A percentile compares a stretch with the other conserved stretches of the same genome.
Conservation (phyloP, 2,329 filamentous ascomycete species). For the Pseudogymnoascus sp. region DNA sequence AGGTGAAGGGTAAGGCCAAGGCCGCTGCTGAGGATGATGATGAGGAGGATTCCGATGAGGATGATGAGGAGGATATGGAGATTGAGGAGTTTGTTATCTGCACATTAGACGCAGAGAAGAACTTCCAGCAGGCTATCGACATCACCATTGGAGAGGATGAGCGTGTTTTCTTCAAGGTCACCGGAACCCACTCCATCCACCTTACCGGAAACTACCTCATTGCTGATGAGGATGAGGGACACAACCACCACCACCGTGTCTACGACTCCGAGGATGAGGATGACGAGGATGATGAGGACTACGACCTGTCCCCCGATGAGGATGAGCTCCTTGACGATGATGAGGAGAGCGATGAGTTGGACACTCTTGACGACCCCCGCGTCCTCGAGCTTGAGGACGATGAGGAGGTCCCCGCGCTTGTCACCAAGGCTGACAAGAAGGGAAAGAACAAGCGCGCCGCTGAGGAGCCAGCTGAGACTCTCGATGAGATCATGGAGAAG, state of each 20-base stretch:
- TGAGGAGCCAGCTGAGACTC: slow-evolving; percentile 57
- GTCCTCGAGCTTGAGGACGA: slow-evolving; percentile 80
- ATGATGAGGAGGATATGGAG: slow-evolving; percentile 56
- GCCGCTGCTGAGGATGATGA: slow-evolving; percentile 44
- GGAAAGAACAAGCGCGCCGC: slow-evolving; percentile 94
- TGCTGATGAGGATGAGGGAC: slow-evolving; percentile 47
- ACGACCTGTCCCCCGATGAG: slow-evolving; percentile 73
- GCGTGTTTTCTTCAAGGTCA: slow-evolving; percentile 85
- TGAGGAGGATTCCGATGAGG: slow-evolving; percentile 48
- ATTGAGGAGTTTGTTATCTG: slow-evolving; percentile 90
- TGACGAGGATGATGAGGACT: slow-evolving; percentile 61
- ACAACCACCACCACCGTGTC: slow-evolving; percentile 49
- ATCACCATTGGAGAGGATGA: slow-evolving; percentile 86
- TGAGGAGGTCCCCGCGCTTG: slow-evolving; percentile 61
- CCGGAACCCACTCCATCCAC: slow-evolving; percentile 82
- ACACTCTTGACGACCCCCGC: slow-evolving; percentile 70
- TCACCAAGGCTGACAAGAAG: slow-evolving; percentile 41
- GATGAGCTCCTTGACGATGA: slow-evolving; percentile 60
- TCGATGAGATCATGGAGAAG: slow-evolving; percentile 83
- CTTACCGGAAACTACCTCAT: slow-evolving; percentile 96
- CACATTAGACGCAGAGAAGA: slow-evolving; percentile 89
- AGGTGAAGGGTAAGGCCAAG: slow-evolving; percentile 50
- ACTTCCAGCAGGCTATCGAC: slow-evolving; percentile 91
- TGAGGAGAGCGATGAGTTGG: slow-evolving; percentile 68
- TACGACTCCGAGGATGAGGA: slow-evolving; percentile 56